phyloP scores from a whole-genome alignment of 2,329 filamentous ascomycete genomes.

The Fusarium tricinctum region DNA sequence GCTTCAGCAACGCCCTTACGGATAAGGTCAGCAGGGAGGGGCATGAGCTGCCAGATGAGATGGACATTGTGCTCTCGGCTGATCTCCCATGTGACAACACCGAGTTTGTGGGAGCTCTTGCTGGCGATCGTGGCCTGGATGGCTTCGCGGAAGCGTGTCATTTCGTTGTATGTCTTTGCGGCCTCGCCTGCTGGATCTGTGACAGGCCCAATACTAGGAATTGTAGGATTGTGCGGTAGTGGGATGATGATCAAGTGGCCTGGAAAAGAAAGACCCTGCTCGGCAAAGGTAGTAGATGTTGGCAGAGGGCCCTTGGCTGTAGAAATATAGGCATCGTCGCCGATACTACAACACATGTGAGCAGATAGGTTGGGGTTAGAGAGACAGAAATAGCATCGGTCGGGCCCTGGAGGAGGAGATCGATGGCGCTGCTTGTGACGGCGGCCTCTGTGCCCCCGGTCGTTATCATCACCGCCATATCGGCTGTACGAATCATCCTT shows the following conservation, averaged over 20 bases:
- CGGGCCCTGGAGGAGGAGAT: constrained; percentile 76
- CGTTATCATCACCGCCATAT: constrained; percentile 64
- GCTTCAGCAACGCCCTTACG: constrained; percentile 83
- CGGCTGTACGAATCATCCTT: constrained; percentile 66
- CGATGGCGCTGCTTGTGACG: constrained; percentile 62
- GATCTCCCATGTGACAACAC: constrained; percentile 93
- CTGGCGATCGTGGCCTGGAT: constrained; percentile 84
- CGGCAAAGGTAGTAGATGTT: constrained; percentile 74
- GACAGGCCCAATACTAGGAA: constrained; percentile 74
- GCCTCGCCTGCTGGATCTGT: constrained; percentile 66
- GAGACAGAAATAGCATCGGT: constrained; percentile 94
- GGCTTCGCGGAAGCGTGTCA: constrained; percentile 82
- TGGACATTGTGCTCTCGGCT: constrained; percentile 86
- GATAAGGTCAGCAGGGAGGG: constrained; percentile 77
- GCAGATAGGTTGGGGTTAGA: constrained; percentile 86
- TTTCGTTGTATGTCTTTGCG: constrained; percentile 78
- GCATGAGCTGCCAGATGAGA: constrained; percentile 93
- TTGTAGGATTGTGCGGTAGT: constrained; percentile 82
- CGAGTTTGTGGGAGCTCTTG: constrained; percentile 71
- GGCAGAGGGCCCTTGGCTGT: constrained; percentile 92
- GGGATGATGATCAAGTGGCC: constrained; percentile 94
- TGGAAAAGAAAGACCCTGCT: constrained; percentile 78
- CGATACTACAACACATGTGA: constrained; percentile 92
- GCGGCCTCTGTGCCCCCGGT: constrained; percentile 60
- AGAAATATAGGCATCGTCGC: constrained; percentile 87